These are phyloP conservation scores for Vitis labrusca DNA, from an alignment of 164 flowering plant genomes.

Conservation along the genomic window DNA sequence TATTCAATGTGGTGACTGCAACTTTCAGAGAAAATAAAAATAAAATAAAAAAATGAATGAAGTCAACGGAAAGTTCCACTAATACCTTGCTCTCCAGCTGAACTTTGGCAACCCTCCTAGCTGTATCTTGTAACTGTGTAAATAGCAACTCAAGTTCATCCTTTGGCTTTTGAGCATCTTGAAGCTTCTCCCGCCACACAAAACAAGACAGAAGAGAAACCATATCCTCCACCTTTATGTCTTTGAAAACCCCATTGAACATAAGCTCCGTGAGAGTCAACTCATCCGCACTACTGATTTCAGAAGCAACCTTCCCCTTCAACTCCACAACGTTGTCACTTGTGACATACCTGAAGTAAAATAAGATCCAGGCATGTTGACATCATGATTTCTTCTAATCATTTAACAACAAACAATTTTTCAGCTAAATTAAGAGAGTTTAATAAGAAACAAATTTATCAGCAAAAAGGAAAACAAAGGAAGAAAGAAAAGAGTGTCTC, in stretches of 20 bases:
- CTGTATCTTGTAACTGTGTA: constrained; percentile 83
- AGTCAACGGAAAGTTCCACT: background rate
- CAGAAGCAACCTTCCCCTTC: constrained; percentile 98
- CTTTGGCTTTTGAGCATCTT: constrained; percentile 85
- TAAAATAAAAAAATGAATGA: background rate
- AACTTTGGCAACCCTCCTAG: constrained; percentile 80
- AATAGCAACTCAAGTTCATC: constrained; percentile 91
- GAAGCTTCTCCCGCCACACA: constrained; percentile 97
- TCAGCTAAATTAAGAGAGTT: background rate
- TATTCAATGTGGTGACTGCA: too few species aligned
- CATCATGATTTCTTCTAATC: background rate
- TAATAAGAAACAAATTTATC: background rate
- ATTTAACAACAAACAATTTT: background rate
- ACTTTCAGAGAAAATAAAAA: background rate
- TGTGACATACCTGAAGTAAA: constrained; percentile 66
- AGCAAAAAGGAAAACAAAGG: too few species aligned
- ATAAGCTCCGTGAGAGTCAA: constrained; percentile 88
- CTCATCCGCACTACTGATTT: constrained; percentile 97
- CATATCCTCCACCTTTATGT: constrained; percentile 85
- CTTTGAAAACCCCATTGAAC: constrained; percentile 87
- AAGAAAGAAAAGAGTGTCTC: too few species aligned
- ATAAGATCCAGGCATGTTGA: background rate
- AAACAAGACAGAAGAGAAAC: constrained; percentile 94
- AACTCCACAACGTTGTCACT: constrained; percentile 87
- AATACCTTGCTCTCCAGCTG: constrained; percentile 95